Conservation (phyloP, 73 alveolate species). For the Urostyla sp. region DNA sequence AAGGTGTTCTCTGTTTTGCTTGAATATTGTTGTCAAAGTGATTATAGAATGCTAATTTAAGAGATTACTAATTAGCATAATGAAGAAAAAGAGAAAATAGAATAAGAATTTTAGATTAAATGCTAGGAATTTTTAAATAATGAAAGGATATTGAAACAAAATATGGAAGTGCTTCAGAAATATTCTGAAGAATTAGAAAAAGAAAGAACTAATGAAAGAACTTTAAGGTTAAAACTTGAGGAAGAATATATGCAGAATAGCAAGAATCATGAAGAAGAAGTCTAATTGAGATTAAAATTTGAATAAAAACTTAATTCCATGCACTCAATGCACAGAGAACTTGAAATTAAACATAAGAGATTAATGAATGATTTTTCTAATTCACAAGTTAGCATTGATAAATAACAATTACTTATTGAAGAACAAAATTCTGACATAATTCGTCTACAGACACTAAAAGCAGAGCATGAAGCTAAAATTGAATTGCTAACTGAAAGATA, state of each 20-base stretch:
- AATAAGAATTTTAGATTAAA: constrained; percentile 41
- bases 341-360: constrained; percentile 45
- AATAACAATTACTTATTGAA: constrained; percentile 2
- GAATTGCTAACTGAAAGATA: constrained; percentile 25
- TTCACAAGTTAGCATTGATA: neutral
- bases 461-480: constrained; percentile 12
- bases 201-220: constrained; percentile 45
- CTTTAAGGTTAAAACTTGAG: constrained; percentile 57
- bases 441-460: neutral
- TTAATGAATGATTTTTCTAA: neutral
- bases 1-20: constrained; percentile 65
- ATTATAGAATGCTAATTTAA: constrained; percentile 60
- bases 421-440: constrained; percentile 6
- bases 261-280: constrained; percentile 82
- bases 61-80: constrained; percentile 45
- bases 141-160: constrained; percentile 36
- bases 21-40: constrained; percentile 66
- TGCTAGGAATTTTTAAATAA: constrained; percentile 42
- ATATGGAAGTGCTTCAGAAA: constrained; percentile 39
- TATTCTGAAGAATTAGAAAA: constrained; percentile 59
- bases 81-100: constrained; percentile 59
- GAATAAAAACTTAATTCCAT: constrained; percentile 67
- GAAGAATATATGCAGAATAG: constrained; percentile 69
- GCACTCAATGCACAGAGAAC: constrained; percentile 73
- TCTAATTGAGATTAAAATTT: constrained; percentile 71